Evolutionary conservation across 1,284 basidiomycete species (phyloP), one percentile per base, ranked within the genome.

Genomic region (Erythrobasidium hasegawianum): DNA sequence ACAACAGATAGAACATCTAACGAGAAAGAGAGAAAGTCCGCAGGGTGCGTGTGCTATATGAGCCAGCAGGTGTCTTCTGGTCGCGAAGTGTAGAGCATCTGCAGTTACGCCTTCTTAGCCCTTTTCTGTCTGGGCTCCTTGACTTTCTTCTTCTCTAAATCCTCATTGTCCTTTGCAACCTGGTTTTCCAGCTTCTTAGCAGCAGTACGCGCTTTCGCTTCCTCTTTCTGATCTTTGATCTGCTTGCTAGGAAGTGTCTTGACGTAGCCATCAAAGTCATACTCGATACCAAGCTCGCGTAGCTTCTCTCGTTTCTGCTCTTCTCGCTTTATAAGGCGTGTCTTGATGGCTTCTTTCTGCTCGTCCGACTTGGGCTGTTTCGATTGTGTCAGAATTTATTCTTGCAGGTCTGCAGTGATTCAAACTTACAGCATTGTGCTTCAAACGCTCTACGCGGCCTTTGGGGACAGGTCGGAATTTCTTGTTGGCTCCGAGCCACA

Each of bases 401-500:
- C 27, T 39, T 62, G n/a, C n/a, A 14, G 24, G 27, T 8, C 13
- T 10, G 38, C 22, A 39, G 47, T 29, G n/a, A n/a, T n/a, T n/a
- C n/a, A n/a, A 38, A 73, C 77, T 61, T 68, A 90, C 92, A 83
- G 88, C 90, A 78, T 95, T 88, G 72, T 91, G 87, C 72, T 85
- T 81, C 38, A 84, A 79, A 70, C 89, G 82, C 67, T 85, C 86
- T 47, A 92, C 78, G 54, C 89, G 85, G 62, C 66, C 70, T 54
- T 72, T 72, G 10, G 95, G 93, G 2, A 97, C 84, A 3, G 80
- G 79, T 68, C 87, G 82, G 85, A 87, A 98, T 78, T 90, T 94
- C 72, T 88, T 84, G 78, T 97, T 95, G 22, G 94, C 90, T n/a
- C 96, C 95, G 13, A 95, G 81, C 96, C 96, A 99, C 2, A 98